Conservation (phyloP, 2,329 filamentous ascomycete genomes). For the Sphaceloma murrayae region DNA sequence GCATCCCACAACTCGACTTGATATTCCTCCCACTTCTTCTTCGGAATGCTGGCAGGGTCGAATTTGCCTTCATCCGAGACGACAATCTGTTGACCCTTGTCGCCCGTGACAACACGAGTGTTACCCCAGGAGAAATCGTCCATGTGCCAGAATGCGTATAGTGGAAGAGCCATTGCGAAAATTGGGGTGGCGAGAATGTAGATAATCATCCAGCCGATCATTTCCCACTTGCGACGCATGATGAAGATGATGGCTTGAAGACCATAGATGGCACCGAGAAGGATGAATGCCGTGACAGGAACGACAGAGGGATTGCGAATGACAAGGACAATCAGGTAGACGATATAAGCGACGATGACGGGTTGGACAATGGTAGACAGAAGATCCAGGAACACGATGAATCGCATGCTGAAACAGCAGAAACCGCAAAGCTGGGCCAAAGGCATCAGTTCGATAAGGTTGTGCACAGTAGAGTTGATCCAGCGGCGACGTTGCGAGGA, state of each 20-base stretch:
- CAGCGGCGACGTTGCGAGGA: conserved; percentile 96
- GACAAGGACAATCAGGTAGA: conserved; percentile 75
- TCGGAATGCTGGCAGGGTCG: conserved; percentile 81
- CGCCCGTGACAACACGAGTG: conserved; percentile 91
- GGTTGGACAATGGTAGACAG: conserved; percentile 87
- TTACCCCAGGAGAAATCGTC: conserved; percentile 99
- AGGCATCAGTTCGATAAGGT: conserved; percentile 89
- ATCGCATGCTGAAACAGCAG: conserved; percentile 99
- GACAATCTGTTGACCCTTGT: conserved; percentile 83
- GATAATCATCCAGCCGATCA: conserved; percentile 98
- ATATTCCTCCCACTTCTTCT: conserved; percentile 99
- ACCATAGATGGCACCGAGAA: conserved; percentile 93
- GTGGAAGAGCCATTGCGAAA: conserved; percentile 78
- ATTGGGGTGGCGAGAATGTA: conserved; percentile 87
- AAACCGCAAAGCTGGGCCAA: conserved; percentile 93
- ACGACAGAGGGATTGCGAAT: conserved; percentile 53
- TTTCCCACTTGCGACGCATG: conserved; percentile 92
- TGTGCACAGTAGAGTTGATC: conserved; percentile 99
- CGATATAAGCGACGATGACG: conserved; percentile 80
- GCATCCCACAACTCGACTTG: conserved; percentile 96
- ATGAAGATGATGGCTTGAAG: conserved; percentile 97
- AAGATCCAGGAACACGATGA: conserved; percentile 89
- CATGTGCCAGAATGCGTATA: conserved; percentile 99
- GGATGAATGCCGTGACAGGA: conserved; percentile 76
- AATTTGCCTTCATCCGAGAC: conserved; percentile 98